Conservation (phyloP, 2,329 filamentous ascomycete species). For the Seiridium cupressi region DNA sequence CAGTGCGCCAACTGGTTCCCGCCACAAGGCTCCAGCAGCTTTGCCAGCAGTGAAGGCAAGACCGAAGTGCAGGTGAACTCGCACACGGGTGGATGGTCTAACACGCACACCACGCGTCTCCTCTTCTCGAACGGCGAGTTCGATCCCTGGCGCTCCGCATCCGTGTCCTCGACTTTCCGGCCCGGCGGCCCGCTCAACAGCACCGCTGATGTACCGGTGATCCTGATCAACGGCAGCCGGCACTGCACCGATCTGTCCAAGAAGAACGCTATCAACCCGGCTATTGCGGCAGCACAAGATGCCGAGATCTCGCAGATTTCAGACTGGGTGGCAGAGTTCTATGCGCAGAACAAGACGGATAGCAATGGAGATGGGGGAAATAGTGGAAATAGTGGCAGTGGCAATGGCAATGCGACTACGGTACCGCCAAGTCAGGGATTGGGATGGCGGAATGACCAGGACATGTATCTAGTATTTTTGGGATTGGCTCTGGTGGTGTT, state of each 20-base stretch:
- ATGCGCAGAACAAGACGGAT: conserved; percentile 10
- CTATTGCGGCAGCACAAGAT: conserved; percentile 42
- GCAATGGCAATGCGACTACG: no score
- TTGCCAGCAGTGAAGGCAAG: conserved; percentile 41
- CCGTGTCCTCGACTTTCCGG: conserved; percentile 50
- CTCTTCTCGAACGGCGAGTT: conserved; percentile 58
- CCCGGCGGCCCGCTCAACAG: conserved; percentile 52
- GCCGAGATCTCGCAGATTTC: conserved; percentile 47
- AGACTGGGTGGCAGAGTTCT: conserved; percentile 52
- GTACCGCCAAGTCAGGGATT: no score
- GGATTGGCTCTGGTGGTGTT: no score
- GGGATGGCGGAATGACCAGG: no score
- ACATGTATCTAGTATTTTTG: no score
- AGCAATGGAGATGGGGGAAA: not conserved
- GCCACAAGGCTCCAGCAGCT: conserved; percentile 44
- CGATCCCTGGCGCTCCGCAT: conserved; percentile 58
- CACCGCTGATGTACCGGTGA: conserved; percentile 45
- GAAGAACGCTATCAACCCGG: conserved; percentile 45
- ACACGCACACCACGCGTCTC: conserved; percentile 49
- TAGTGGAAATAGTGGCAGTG: no score
- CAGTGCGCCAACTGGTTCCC: conserved; percentile 59
- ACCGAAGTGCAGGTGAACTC: conserved; percentile 48
- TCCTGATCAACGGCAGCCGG: conserved; percentile 50
- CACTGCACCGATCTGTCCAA: conserved; percentile 55
- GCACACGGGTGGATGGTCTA: conserved; percentile 54